Evolutionary conservation across 495 filamentous ascomycete genomes (phyloP).

Genomic region (Jackrogersella minutella): DNA sequence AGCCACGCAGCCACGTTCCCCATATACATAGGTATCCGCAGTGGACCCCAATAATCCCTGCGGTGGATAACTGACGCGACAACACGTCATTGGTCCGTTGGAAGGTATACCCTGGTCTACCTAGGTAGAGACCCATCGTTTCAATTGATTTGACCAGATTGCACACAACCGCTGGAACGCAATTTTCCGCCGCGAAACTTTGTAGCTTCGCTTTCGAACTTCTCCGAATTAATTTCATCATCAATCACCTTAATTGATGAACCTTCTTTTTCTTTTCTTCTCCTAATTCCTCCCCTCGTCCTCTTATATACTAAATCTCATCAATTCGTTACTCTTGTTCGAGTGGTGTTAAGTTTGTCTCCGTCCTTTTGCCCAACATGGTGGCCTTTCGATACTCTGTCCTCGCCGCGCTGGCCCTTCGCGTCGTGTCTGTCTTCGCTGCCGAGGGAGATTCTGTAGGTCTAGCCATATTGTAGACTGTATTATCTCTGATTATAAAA

Average conservation of each 20-base stretch:
- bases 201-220: not conserved
- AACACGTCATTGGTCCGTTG: constrained; percentile 36
- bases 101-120: not conserved
- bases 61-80: constrained; percentile 21
- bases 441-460: constrained; percentile 64
- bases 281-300: not conserved
- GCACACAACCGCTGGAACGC: constrained; percentile 27
- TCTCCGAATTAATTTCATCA: not conserved
- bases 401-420: constrained; percentile 74
- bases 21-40: not conserved
- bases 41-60: not conserved
- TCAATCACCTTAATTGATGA: constrained; percentile 12
- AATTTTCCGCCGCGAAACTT: constrained; percentile 6
- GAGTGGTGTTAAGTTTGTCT: not conserved
- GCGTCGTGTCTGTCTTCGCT: constrained; percentile 68
- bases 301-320: not conserved
- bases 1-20: constrained; percentile 2
- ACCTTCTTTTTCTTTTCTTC: not conserved
- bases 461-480: constrained; percentile 20
- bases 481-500: not conserved
- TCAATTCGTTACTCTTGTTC: constrained; percentile 35
- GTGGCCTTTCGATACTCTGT: constrained; percentile 75
- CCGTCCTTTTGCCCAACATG: constrained; percentile 61
- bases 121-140: constrained; percentile 20
- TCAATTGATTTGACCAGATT: constrained; percentile 41